Evolutionary conservation across 257 asterid species (phyloP).

Genomic region (Cordia subcordata): DNA sequence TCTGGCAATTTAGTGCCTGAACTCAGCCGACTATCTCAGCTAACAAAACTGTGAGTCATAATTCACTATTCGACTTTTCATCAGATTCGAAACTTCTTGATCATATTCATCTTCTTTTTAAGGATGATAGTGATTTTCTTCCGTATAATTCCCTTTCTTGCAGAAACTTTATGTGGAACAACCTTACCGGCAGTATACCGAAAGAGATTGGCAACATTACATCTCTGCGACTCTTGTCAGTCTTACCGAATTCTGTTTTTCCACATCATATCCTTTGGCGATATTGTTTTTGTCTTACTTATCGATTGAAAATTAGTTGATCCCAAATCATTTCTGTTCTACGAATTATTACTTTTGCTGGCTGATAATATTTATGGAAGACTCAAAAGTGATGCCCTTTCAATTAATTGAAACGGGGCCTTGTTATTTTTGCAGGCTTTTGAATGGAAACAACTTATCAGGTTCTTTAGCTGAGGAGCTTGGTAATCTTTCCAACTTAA

Average conservation of each 20-base stretch:
- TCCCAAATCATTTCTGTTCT: neutral
- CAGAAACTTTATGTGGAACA: slow-evolving; percentile 53
- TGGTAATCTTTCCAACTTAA: slow-evolving; percentile 31
- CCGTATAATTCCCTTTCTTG: slow-evolving; percentile 11
- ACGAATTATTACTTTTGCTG: neutral
- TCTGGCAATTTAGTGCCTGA: slow-evolving; percentile 44
- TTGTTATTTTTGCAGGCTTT: slow-evolving; percentile 30
- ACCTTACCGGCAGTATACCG: slow-evolving; percentile 36
- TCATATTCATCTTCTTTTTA: neutral
- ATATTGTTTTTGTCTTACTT: neutral
- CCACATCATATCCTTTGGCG: slow-evolving; percentile 1
- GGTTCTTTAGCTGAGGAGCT: slow-evolving; percentile 44
- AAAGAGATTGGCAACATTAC: slow-evolving; percentile 39
- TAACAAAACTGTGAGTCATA: slow-evolving; percentile 30
- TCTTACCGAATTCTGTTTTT: slow-evolving; percentile 8
- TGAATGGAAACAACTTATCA: slow-evolving; percentile 40
- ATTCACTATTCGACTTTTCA: neutral
- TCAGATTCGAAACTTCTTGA: neutral
- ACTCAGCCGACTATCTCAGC: slow-evolving; percentile 39
- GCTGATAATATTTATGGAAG: neutral
- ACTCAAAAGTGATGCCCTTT: no score
- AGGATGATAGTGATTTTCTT: slow-evolving; percentile 11
- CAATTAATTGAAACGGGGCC: slow-evolving; percentile 4
- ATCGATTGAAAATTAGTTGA: slow-evolving; percentile 1
- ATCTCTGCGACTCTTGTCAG: slow-evolving; percentile 34